These are phyloP conservation scores for Rhodotorula taiwanensis DNA, from an alignment of 768 basidiomycete genomes.

Conservation along the genomic window DNA sequence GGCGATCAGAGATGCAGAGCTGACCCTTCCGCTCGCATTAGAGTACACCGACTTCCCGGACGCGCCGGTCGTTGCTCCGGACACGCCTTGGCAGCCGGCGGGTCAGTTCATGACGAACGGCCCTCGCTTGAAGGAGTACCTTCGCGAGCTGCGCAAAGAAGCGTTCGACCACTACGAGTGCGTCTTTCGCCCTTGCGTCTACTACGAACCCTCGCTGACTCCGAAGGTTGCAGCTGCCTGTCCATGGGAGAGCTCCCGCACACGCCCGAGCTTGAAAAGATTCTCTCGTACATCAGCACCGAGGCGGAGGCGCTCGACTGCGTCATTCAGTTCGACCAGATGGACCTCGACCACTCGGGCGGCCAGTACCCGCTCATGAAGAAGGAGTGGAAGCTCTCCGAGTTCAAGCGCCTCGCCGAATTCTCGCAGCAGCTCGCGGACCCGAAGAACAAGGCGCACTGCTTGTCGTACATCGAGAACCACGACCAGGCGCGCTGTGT, in stretches of 20 bases:
- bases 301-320: conserved; percentile 55
- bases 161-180: conserved; percentile 55
- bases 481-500: conserved; percentile 61
- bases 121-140: conserved; percentile 60
- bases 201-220: neutral
- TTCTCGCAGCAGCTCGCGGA: conserved; percentile 13
- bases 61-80: conserved; percentile 55
- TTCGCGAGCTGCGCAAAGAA: conserved; percentile 60
- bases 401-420: conserved; percentile 21
- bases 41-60: conserved; percentile 62
- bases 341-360: neutral
- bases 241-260: conserved; percentile 44
- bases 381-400: conserved; percentile 3
- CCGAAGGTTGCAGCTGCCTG: neutral
- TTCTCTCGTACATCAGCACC: conserved; percentile 57
- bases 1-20: no score
- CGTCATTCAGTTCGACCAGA: conserved; percentile 59
- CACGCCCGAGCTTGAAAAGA: conserved; percentile 45
- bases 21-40: neutral
- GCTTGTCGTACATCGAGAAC: conserved; percentile 56
- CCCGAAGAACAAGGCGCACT: conserved; percentile 13
- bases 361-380: conserved; percentile 10
- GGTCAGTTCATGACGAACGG: conserved; percentile 44
- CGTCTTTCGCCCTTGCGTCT: neutral
- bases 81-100: conserved; percentile 27